Conservation (phyloP, 2,329 filamentous ascomycete species). For the Cordyceps cicadae region DNA sequence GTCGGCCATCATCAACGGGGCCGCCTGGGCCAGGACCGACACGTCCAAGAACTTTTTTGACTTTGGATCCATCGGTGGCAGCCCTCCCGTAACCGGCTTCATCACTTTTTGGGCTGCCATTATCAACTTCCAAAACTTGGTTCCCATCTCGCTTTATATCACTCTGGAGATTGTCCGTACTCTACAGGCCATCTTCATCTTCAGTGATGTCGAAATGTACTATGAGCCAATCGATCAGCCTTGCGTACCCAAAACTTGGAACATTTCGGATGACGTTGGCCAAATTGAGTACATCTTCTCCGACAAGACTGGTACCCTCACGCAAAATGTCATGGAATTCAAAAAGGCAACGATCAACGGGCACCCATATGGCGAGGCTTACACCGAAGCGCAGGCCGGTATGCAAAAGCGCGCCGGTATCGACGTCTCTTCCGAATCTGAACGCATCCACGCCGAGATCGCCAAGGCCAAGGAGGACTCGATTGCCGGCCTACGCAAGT, state of each 20-base stretch:
- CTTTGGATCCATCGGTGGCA: constrained; percentile 71
- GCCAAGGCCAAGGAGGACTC: constrained; percentile 67
- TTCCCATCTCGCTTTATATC: constrained; percentile 96
- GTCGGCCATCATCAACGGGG: constrained; percentile 74
- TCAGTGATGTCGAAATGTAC: constrained; percentile 94
- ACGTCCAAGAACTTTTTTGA: constrained; percentile 78
- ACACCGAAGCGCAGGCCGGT: constrained; percentile 91
- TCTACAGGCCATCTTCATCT: constrained; percentile 92
- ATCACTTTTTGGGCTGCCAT: constrained; percentile 95
- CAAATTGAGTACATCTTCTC: constrained; percentile 99
- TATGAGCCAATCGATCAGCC: constrained; percentile 90
- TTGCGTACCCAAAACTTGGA: constrained; percentile 97
- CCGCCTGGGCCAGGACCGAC: constrained; percentile 66
- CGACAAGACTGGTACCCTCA: constrained; percentile 93
- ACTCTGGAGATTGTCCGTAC: constrained; percentile 92
- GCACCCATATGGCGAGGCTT: constrained; percentile 93
- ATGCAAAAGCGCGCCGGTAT: constrained; percentile 90
- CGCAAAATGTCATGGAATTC: constrained; percentile 99
- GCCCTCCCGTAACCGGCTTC: constrained; percentile 72
- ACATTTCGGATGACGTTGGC: constrained; percentile 94
- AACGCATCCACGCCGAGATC: constrained; percentile 67
- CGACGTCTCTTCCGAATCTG: constrained; percentile 73
- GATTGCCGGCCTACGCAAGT: constrained; percentile 60
- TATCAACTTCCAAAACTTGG: constrained; percentile 96
- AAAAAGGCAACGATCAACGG: constrained; percentile 97